Evolutionary conservation across 2,329 filamentous ascomycete species (phyloP), one percentile per base, ranked within the genome.

Genomic region (Lecanoromycetidae sp.): DNA sequence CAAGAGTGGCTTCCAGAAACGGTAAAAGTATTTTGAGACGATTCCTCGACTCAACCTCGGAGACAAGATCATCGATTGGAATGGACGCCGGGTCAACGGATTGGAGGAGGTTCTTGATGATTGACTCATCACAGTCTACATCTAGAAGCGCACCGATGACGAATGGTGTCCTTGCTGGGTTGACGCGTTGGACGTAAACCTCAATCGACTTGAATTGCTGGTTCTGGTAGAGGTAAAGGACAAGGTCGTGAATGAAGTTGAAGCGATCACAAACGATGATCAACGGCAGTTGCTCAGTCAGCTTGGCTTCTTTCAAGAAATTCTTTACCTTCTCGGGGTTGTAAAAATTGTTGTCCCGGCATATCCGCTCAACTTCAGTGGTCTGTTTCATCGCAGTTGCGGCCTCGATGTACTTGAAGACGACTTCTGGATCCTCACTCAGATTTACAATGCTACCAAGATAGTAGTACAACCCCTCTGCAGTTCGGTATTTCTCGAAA

Each of bases 201-300:
- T 98, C 91, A 55, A 98, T 98, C 1, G 91, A 94, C 70, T 94
- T 87, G 76, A 95, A 98, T 62, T 96, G 90, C 67, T 98, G 90
- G 68, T 94, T 94, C 74, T 96, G 91, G 72, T 98, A 98, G 7
- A 98, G 78, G 68, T 91, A 95, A 19, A 98, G 76, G 36, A 98
- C 87, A 60, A 98, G 69, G 60, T 98, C 91, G 61, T 98, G 91
- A 34, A 96, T 87, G 61, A 98, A 94, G 71, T 96, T 94, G 76
- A 93, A 95, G n/a, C 90, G 86, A 63, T 98, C 91, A 68, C 93
- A 98, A 50, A 98, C 87, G 57, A 96, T 95, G 68, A 98, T 98
- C 46, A 98, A 72, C 35, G 91, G 91, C 35, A 98, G 75, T 69
- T 95, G 90, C 66, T 98, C 91, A 2, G 82, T 80, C 36, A 98